A percentile compares a stretch with the other conserved stretches of the same genome.
phyloP scores from a whole-genome alignment of 148 eudicot genomes.

The Amaranthus hypochondriacus region DNA sequence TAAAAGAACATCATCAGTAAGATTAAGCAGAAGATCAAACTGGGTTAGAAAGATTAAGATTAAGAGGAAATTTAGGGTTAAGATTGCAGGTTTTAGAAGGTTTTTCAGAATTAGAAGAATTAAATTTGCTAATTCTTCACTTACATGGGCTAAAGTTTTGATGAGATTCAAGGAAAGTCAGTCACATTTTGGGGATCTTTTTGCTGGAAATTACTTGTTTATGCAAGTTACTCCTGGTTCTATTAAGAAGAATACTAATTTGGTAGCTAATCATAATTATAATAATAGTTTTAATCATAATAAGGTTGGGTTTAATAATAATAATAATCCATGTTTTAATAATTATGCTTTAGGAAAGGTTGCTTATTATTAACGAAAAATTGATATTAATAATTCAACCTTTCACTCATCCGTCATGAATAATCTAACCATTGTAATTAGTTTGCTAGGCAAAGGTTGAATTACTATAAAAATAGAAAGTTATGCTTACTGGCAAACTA shows the following conservation, averaged over 20 bases:
- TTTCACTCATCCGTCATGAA: no score
- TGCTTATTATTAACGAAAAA: not conserved
- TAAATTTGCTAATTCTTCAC: conserved; percentile 16
- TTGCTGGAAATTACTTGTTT: conserved; percentile 83
- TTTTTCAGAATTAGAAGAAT: conserved; percentile 39
- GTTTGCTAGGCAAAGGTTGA: no score
- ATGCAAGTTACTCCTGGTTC: conserved; percentile 70
- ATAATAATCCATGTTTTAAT: not conserved
- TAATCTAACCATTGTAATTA: no score
- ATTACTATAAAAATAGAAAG: no score
- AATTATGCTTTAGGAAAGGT: conserved; percentile 11
- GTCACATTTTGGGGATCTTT: conserved; percentile 75
- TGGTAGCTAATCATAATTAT: not conserved
- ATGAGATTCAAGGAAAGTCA: conserved; percentile 66
- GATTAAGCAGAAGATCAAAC: conserved; percentile 15
- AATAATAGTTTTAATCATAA: conserved; percentile 5
- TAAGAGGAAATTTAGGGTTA: conserved; percentile 40
- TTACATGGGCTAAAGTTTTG: conserved; percentile 42
- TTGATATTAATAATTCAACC: no score
- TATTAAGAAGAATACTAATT: conserved; percentile 23
- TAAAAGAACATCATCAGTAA: conserved; percentile 19
- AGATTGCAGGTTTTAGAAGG: conserved; percentile 48
- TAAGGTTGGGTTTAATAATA: conserved; percentile 8
- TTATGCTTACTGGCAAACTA: no score
- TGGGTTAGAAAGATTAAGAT: conserved; percentile 29